Conservation (phyloP, 768 basidiomycete genomes). For the Amanita phalloides region DNA sequence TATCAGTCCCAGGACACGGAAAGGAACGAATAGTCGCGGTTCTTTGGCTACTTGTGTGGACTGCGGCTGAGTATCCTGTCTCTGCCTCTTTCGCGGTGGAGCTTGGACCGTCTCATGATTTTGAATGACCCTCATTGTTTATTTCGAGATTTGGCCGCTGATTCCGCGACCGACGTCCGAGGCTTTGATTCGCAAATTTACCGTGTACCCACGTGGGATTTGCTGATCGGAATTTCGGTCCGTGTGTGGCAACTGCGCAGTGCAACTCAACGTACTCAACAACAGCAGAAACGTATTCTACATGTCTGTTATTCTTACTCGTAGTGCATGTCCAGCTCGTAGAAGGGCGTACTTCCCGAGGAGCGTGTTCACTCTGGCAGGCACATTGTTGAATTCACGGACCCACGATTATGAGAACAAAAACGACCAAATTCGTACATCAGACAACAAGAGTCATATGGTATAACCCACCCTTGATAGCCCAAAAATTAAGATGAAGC, state of each 20-base stretch:
- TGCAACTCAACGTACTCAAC: background rate
- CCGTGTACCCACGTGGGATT: background rate
- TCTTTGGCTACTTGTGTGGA: constrained; percentile 17
- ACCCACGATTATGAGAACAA: background rate
- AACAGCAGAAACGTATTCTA: too few species aligned
- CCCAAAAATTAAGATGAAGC: background rate
- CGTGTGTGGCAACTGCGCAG: background rate
- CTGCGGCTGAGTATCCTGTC: constrained; percentile 21
- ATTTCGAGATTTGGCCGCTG: background rate
- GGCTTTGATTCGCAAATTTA: background rate
- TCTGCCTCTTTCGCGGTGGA: constrained; percentile 43
- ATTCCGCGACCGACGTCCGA: background rate
- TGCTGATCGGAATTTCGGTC: background rate
- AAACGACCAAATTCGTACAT: background rate
- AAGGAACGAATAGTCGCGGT: constrained; percentile 76
- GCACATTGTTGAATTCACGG: background rate
- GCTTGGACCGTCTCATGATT: constrained; percentile 7
- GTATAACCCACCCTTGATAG: constrained; percentile 1
- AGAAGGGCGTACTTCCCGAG: too few species aligned
- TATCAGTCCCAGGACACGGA: constrained; percentile 89
- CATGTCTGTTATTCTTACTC: too few species aligned
- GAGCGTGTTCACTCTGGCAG: background rate
- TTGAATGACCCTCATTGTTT: background rate
- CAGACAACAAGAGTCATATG: background rate
- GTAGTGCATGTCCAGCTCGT: too few species aligned